phyloP scores from a whole-genome alignment of 2,329 filamentous ascomycete genomes.

The Paracamarosporium sp. region DNA sequence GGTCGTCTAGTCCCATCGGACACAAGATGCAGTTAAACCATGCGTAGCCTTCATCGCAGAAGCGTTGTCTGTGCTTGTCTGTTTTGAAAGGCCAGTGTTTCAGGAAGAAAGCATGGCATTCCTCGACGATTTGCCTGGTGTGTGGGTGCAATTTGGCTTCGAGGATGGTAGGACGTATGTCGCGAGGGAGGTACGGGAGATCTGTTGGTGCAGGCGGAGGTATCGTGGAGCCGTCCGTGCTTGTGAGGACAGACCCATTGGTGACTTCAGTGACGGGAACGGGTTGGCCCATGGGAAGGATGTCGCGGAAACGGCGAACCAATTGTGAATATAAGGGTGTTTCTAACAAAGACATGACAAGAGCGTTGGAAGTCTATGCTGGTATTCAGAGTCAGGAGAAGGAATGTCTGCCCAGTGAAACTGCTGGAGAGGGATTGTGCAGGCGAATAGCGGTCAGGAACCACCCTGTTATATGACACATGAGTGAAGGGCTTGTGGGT shows the following conservation, averaged over 20 bases:
- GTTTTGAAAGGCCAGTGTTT: background rate
- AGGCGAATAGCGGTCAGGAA: background rate
- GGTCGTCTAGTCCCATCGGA: background rate
- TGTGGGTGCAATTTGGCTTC: background rate
- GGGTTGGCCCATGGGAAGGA: background rate
- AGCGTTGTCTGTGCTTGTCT: constrained; percentile 1
- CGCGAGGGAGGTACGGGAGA: background rate
- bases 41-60: constrained; percentile 1
- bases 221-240: background rate
- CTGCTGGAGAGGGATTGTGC: background rate
- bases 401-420: background rate
- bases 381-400: background rate
- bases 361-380: background rate
- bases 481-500: background rate
- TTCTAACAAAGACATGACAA: background rate
- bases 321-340: background rate
- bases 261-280: background rate
- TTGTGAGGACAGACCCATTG: background rate
- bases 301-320: background rate
- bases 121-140: background rate
- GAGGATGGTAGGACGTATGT: background rate
- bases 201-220: background rate
- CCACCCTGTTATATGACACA: background rate
- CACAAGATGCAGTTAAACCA: constrained; percentile 3
- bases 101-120: constrained; percentile 1